Evolutionary conservation across 2,329 filamentous ascomycete genomes (phyloP).

Genomic region (Diaporthe caulivora): DNA sequence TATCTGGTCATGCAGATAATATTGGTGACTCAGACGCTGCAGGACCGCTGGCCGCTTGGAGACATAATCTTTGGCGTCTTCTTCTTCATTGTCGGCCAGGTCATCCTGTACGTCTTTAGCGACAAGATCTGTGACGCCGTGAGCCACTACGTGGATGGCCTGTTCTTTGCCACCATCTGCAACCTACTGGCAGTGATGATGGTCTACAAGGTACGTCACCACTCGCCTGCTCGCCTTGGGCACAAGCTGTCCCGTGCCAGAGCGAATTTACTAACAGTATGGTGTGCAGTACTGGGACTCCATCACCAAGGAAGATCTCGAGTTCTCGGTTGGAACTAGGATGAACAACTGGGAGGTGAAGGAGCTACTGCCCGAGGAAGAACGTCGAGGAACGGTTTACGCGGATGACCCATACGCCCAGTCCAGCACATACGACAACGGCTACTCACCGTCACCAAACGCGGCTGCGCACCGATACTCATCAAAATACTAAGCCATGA

Average conservation of each 20-base stretch:
- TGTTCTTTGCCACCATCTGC: slow-evolving; percentile 94
- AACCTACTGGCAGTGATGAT: slow-evolving; percentile 98
- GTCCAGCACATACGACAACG: slow-evolving; percentile 65
- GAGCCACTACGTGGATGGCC: slow-evolving; percentile 92
- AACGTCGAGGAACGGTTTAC: slow-evolving; percentile 80
- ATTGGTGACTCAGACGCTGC: slow-evolving; percentile 87
- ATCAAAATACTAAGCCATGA: slow-evolving; percentile 58
- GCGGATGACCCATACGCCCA: slow-evolving; percentile 75
- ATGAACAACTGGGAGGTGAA: slow-evolving; percentile 99
- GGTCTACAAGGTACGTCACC: slow-evolving; percentile 86
- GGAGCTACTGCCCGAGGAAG: slow-evolving; percentile 85
- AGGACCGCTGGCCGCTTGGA: slow-evolving; percentile 95
- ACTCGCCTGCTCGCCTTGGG: background rate
- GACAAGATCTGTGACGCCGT: slow-evolving; percentile 84
- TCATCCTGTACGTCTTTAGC: slow-evolving; percentile 92
- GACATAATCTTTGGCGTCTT: slow-evolving; percentile 91
- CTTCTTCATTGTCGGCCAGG: slow-evolving; percentile 93
- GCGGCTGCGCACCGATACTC: slow-evolving; percentile 48
- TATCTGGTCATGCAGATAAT: slow-evolving; percentile 91
- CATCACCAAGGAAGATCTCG: slow-evolving; percentile 97
- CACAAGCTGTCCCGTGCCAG: background rate
- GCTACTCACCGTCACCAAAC: slow-evolving; percentile 59
- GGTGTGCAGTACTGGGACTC: slow-evolving; percentile 91
- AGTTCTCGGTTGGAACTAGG: slow-evolving; percentile 95
- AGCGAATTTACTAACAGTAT: slow-evolving; percentile 25